phyloP scores from a whole-genome alignment of 2,329 filamentous ascomycete genomes.

The Apiospora phragmitis region DNA sequence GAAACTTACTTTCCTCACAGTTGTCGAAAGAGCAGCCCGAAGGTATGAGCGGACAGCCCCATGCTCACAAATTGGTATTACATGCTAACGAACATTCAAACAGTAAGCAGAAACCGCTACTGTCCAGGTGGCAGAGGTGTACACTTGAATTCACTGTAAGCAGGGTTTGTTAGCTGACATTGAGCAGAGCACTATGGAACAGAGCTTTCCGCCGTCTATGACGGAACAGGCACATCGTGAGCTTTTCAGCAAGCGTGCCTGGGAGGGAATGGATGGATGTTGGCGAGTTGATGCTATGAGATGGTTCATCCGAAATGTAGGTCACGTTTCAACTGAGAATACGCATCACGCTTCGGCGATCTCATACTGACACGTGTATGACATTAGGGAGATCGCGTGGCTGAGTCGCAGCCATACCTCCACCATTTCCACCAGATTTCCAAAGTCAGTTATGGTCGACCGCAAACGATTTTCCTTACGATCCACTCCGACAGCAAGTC shows the following conservation, averaged over 20 bases:
- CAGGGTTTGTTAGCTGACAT: not conserved
- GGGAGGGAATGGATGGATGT: not conserved
- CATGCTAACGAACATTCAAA: not conserved
- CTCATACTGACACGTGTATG: not conserved
- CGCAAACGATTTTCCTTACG: not conserved
- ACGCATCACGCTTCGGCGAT: not conserved
- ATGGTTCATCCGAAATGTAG: not conserved
- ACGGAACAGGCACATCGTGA: not conserved
- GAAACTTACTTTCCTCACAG: not conserved
- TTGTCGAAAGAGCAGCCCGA: not conserved
- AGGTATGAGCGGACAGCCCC: not conserved
- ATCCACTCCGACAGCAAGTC: not conserved
- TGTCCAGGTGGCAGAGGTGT: not conserved
- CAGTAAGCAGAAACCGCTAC: not conserved
- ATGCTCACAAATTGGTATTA: accelerated
- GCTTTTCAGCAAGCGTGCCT: not conserved
- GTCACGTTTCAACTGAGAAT: not conserved
- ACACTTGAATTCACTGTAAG: not conserved
- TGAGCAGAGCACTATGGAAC: not conserved
- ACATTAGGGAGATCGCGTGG: not conserved
- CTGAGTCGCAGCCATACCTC: not conserved
- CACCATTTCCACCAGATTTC: not conserved
- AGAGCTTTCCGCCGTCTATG: not conserved
- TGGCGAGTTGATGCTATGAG: not conserved
- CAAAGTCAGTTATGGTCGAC: not conserved